phyloP scores from a whole-genome alignment of 768 basidiomycete genomes.

The Tricholoma sp. region DNA sequence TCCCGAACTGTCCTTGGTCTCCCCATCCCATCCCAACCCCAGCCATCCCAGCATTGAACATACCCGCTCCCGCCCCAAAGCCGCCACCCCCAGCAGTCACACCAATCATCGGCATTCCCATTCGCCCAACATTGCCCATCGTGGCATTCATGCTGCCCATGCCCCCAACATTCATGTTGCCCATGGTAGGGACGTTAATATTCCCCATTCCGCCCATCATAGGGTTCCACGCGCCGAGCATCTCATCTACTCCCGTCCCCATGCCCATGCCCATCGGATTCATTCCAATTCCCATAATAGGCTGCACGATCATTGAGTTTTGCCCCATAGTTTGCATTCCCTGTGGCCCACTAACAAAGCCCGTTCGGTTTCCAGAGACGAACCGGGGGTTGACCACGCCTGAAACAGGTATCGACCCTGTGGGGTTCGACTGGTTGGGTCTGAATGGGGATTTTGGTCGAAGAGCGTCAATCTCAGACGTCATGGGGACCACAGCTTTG shows the following conservation, averaged over 20 bases:
- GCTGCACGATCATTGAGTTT: slow-evolving; percentile 29
- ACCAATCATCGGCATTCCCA: slow-evolving; percentile 25
- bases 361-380: slow-evolving; percentile 14
- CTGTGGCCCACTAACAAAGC: slow-evolving; percentile 21
- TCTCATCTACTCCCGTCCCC: slow-evolving; percentile 25
- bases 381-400: slow-evolving; percentile 11
- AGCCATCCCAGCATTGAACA: slow-evolving; percentile 31
- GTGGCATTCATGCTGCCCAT: slow-evolving; percentile 20
- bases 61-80: slow-evolving; percentile 17
- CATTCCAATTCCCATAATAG: slow-evolving; percentile 30
- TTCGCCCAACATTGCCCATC: slow-evolving; percentile 24
- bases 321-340: slow-evolving; percentile 23
- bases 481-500: slow-evolving; percentile 64
- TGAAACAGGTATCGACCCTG: slow-evolving; percentile 13
- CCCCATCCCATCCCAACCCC: slow-evolving; percentile 30
- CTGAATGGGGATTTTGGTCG: slow-evolving; percentile 82
- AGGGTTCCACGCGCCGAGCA: slow-evolving; percentile 33
- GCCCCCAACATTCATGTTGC: slow-evolving; percentile 16
- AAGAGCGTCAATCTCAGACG: slow-evolving; percentile 75
- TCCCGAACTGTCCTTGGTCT: slow-evolving; percentile 26
- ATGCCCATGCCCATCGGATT: slow-evolving; percentile 20
- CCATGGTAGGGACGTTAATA: slow-evolving; percentile 21
- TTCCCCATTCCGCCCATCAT: slow-evolving; percentile 29
- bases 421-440: slow-evolving; percentile 20
- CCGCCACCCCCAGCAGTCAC: slow-evolving; percentile 14